Conservation (phyloP, 106 monocot genomes). For the Acorus gramineus region DNA sequence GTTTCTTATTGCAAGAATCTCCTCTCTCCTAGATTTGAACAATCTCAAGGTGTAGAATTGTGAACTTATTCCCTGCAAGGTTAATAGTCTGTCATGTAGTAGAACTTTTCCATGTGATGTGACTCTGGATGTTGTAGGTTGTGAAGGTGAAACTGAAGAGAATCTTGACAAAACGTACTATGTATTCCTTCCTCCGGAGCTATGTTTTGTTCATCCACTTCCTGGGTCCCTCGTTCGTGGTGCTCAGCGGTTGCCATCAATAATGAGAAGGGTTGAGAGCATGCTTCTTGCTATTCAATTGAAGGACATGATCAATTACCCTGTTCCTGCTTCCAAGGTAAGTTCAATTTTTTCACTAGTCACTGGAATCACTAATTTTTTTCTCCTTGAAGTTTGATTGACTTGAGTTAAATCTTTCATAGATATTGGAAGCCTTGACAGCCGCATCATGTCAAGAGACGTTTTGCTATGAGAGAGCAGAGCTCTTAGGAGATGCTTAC, state of each 20-base stretch:
- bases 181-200: slow-evolving; percentile 89
- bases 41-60: slow-evolving; percentile 68
- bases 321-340: slow-evolving; percentile 76
- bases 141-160: slow-evolving; percentile 54
- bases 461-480: slow-evolving; percentile 92
- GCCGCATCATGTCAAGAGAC: slow-evolving; percentile 99
- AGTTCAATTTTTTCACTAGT: not conserved
- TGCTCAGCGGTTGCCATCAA: slow-evolving; percentile 88
- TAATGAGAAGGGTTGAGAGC: slow-evolving; percentile 94
- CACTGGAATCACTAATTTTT: not conserved
- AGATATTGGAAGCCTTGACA: slow-evolving; percentile 98
- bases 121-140: slow-evolving; percentile 29
- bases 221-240: slow-evolving; percentile 89
- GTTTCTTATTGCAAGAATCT: slow-evolving; percentile 99
- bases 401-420: not conserved
- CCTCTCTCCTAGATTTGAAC: slow-evolving; percentile 93
- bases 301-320: slow-evolving; percentile 65
- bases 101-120: not conserved
- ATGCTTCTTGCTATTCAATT: slow-evolving; percentile 92
- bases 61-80: not conserved
- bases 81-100: too few species aligned
- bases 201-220: slow-evolving; percentile 95
- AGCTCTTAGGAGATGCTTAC: slow-evolving; percentile 96
- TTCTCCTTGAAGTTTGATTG: not conserved
- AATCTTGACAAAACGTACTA: slow-evolving; percentile 90